Conservation (phyloP, 257 asterid species). For the Solanum raphanifolium region DNA sequence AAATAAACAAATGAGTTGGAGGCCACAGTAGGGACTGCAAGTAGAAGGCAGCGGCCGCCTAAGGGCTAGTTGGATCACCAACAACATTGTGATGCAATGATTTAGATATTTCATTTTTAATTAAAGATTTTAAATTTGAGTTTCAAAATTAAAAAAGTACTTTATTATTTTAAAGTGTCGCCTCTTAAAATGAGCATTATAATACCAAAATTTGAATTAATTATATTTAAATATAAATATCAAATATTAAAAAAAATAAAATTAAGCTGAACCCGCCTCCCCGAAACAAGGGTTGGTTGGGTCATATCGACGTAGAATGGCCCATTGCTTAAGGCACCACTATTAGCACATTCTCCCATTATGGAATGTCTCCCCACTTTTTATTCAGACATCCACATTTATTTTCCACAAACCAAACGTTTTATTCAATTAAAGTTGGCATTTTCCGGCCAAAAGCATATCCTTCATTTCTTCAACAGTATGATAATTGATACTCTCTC, state of each 20-base stretch:
- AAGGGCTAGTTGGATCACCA: neutral
- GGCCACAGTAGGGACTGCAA: neutral
- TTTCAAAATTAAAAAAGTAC: neutral
- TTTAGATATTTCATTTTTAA: neutral
- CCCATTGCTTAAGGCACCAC: neutral
- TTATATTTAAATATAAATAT: neutral
- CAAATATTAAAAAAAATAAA: rapidly evolving
- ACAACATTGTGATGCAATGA: neutral
- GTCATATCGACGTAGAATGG: neutral
- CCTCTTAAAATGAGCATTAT: neutral
- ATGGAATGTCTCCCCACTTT: neutral
- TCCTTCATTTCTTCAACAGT: neutral
- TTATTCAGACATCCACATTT: neutral
- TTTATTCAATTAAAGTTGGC: neutral
- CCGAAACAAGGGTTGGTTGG: neutral
- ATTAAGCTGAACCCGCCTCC: too few relatives aligned
- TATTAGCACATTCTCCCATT: neutral
- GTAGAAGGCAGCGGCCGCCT: neutral
- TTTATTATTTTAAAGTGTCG: too few relatives aligned
- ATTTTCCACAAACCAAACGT: neutral
- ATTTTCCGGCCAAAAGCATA: neutral
- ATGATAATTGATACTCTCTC: neutral
- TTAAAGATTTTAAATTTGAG: neutral
- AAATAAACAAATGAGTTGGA: neutral
- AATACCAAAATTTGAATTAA: neutral